Conservation (phyloP, 1,284 basidiomycete species). For the Pascua sp. region DNA sequence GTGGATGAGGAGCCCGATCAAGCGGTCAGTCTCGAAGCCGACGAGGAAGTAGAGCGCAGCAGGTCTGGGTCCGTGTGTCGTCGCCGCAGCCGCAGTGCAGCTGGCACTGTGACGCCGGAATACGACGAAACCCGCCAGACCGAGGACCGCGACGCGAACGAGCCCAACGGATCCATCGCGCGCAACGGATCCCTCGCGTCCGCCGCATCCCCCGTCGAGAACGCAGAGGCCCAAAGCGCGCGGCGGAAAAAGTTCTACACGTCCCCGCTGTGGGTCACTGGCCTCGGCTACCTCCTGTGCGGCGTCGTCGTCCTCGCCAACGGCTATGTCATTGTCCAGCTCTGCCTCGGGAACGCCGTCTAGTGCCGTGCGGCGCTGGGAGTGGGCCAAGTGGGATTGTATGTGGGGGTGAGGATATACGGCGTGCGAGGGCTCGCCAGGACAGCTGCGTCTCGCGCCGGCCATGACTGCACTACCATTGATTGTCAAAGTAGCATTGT, state of each 20-base stretch:
- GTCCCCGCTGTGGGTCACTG: slow-evolving; percentile 58
- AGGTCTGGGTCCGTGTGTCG: neutral
- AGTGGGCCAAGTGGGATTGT: no score
- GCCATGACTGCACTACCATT: no score
- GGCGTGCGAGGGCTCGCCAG: no score
- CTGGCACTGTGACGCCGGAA: neutral
- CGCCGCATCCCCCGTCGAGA: no score
- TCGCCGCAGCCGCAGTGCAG: no score
- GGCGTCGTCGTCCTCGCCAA: slow-evolving; percentile 65
- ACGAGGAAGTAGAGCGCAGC: neutral
- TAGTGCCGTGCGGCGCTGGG: no score
- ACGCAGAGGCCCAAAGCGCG: neutral
- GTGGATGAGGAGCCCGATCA: slow-evolving; percentile 15
- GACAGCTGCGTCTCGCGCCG: no score
- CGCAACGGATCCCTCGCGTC: neutral
- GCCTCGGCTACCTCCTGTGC: slow-evolving; percentile 61
- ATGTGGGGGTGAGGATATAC: no score
- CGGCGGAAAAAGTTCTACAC: slow-evolving; percentile 52
- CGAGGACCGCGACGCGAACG: neutral
- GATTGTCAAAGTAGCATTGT: no score
- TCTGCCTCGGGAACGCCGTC: slow-evolving; percentile 36
- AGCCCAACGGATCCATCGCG: no score
- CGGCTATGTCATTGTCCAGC: slow-evolving; percentile 46
- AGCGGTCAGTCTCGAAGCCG: neutral
- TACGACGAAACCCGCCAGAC: slow-evolving; percentile 6